phyloP scores from a whole-genome alignment of 192 early-diverging fungal genomes.

The Obelidium mucronatum region DNA sequence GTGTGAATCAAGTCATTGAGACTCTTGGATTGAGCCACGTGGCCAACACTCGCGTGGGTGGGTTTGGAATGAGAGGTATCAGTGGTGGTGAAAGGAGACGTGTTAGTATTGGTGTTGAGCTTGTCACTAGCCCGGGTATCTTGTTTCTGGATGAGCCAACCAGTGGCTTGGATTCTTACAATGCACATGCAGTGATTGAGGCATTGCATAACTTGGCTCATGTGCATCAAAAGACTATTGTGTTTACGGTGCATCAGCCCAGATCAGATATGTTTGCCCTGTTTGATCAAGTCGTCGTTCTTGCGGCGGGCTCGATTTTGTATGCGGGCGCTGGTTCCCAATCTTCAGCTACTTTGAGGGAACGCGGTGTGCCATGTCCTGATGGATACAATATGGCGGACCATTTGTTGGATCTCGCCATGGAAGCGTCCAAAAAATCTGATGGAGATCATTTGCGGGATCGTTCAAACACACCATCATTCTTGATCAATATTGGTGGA shows the following conservation, averaged over 20 bases:
- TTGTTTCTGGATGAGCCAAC: constrained; percentile 66
- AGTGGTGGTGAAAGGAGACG: constrained; percentile 65
- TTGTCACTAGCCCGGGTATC: constrained; percentile 59
- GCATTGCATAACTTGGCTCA: constrained; percentile 67
- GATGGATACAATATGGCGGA: constrained; percentile 77
- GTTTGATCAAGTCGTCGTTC: constrained; percentile 83
- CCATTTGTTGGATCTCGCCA: constrained; percentile 68
- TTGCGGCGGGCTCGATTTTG: constrained; percentile 69
- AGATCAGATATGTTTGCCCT: constrained; percentile 79
- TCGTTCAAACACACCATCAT: background rate
- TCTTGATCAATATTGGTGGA: constrained; percentile 18
- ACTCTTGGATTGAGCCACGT: constrained; percentile 70
- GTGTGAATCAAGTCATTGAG: constrained; percentile 72
- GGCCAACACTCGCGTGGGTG: constrained; percentile 60
- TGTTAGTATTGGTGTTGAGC: constrained; percentile 63
- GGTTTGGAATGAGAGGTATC: constrained; percentile 46
- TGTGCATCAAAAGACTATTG: constrained; percentile 68
- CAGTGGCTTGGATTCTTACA: constrained; percentile 61
- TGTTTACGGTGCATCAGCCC: constrained; percentile 89
- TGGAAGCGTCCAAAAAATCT: background rate
- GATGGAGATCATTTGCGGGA: background rate
- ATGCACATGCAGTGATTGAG: constrained; percentile 70
- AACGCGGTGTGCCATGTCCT: constrained; percentile 68
- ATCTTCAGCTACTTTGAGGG: constrained; percentile 56
- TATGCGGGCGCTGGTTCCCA: constrained; percentile 65